Conservation (phyloP, 805 yeast species). For the Lachancea meyersii region DNA sequence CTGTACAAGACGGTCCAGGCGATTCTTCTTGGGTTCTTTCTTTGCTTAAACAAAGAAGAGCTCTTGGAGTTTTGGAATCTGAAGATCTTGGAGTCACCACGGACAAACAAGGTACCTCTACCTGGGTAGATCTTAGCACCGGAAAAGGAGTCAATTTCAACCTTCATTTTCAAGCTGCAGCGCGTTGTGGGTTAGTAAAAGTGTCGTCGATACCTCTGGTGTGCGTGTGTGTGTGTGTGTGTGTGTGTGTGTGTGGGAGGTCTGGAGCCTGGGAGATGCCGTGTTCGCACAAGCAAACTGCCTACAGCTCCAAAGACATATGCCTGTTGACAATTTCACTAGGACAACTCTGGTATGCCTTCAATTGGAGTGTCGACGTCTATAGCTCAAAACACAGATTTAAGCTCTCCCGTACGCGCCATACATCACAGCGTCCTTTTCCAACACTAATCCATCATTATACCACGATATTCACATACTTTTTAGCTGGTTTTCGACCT, state of each 20-base stretch:
- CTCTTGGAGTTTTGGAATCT: conserved; percentile 98
- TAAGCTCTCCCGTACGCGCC: no score
- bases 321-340: no score
- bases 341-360: no score
- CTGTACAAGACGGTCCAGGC: conserved; percentile 99
- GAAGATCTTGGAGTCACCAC: conserved; percentile 99
- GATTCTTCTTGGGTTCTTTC: conserved; percentile 99
- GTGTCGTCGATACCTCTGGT: neutral
- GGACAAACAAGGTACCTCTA: conserved; percentile 97
- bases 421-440: no score
- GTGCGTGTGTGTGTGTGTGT: no score
- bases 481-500: conserved; percentile 20
- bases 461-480: conserved; percentile 16
- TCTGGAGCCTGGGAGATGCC: no score
- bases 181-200: conserved; percentile 7
- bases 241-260: no score
- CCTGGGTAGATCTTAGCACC: conserved; percentile 99
- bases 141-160: conserved; percentile 98
- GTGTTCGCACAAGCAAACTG: neutral
- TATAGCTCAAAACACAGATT: neutral
- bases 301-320: no score
- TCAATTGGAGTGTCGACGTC: neutral
- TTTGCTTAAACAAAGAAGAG: conserved; percentile 96
- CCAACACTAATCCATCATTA: neutral
- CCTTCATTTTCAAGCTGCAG: conserved; percentile 66